These are phyloP conservation scores for Trichoderma sp. DNA, from an alignment of 2,329 filamentous ascomycete species.

Conservation along the genomic window DNA sequence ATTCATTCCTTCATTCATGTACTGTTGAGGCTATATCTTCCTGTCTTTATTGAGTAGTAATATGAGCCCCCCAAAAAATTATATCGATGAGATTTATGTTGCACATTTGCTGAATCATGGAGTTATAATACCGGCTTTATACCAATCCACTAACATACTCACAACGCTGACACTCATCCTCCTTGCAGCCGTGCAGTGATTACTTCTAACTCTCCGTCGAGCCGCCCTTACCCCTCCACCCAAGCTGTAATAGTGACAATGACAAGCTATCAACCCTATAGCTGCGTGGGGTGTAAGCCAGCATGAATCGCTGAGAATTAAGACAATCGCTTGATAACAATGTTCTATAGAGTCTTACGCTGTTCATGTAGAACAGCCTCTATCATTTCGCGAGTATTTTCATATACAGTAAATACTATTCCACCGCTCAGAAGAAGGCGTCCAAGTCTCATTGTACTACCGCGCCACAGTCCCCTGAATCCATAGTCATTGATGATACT, in stretches of 20 bases:
- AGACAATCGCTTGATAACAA: too few species aligned
- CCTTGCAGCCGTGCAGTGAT: background rate
- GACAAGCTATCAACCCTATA: too few species aligned
- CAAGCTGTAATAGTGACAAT: too few species aligned
- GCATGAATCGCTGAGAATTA: too few species aligned
- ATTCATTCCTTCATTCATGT: background rate
- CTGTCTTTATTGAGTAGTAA: background rate
- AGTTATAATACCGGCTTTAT: background rate
- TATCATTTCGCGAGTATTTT: background rate
- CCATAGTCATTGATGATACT: background rate
- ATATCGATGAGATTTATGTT: background rate
- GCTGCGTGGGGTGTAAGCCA: too few species aligned
- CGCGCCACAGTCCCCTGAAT: background rate
- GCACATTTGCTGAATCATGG: background rate
- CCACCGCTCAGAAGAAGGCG: background rate
- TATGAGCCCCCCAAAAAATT: background rate
- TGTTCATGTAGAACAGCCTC: background rate
- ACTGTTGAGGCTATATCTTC: background rate
- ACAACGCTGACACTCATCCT: background rate
- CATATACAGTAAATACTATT: background rate
- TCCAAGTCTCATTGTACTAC: background rate
- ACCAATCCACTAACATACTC: background rate
- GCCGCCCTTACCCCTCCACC: too few species aligned
- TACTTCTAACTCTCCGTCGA: background rate
- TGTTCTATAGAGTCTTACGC: constrained; percentile 39